phyloP scores from a whole-genome alignment of 225 moss, liverwort and hornwort genomes.

The Rhytidiadelphus loreus region DNA sequence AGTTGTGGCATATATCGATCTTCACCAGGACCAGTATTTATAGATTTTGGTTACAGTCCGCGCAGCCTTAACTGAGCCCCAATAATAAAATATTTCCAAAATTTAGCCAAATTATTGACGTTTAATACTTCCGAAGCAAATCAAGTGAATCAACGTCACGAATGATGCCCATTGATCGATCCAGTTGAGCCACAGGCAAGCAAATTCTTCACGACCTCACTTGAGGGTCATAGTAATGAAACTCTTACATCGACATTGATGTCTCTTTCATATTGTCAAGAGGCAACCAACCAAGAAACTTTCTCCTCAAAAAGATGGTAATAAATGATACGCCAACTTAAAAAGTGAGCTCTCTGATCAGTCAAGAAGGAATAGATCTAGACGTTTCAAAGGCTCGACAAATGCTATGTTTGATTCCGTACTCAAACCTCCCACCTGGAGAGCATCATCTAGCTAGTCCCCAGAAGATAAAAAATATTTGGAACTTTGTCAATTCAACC shows the following conservation, averaged over 20 bases:
- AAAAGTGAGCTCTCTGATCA: not conserved
- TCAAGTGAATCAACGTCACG: not conserved
- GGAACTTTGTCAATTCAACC: not conserved
- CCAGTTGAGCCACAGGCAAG: too few relatives aligned
- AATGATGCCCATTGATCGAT: not conserved
- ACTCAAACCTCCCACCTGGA: not conserved
- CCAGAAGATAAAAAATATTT: not conserved
- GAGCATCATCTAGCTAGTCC: not conserved
- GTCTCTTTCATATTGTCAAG: not conserved
- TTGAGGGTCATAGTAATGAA: not conserved
- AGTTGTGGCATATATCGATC: too few relatives aligned
- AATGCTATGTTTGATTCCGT: too few relatives aligned
- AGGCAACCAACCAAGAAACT: not conserved
- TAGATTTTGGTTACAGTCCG: too few relatives aligned
- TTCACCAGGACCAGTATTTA: too few relatives aligned
- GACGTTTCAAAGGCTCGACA: too few relatives aligned
- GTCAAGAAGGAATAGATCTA: too few relatives aligned
- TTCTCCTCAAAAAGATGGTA: too few relatives aligned
- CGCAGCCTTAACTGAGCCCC: too few relatives aligned
- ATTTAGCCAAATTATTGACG: too few relatives aligned
- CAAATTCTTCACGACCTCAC: not conserved
- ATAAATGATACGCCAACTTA: not conserved
- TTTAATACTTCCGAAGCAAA: not conserved
- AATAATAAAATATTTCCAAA: too few relatives aligned
- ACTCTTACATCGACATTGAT: not conserved